Evolutionary conservation across 2,329 filamentous ascomycete genomes (phyloP), one percentile per base, ranked within the genome.

Genomic region (Knoxdaviesia proteae): DNA sequence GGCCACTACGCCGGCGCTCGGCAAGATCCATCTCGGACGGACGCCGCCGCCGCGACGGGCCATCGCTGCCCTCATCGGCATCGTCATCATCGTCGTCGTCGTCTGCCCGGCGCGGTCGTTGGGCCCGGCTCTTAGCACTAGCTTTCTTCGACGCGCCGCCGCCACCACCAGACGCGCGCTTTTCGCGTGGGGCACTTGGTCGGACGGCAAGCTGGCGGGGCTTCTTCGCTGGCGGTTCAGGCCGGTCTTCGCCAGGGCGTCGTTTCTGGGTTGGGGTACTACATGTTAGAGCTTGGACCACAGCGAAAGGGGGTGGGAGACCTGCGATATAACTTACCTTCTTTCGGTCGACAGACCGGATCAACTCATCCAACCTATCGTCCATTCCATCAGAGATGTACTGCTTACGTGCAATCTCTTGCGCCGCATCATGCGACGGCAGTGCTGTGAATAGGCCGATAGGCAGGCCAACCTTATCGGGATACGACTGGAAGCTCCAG

Each of bases 401-500:
- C 45, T 80, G 78, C 64, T 80, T 92, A 56, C 84, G 78, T 0
- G 87, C 84, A 53, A 94, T 86, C 52, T 83, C 74, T 53, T 90
- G 81, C 1, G 87, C 87, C 40, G 76, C 71, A 32, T 79, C 73
- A 52, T 92, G 86, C 47, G 73, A 83, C 20, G 77, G 71, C 48
- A 96, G 69, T 4, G 75, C 67, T 10, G 70, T 69, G 57, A 90
- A 96, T 10, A 96, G 68, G 1, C 80, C 80, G 32, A 74, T 71
- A 0, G 90, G 87, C 45, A 96, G 62, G 10, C 81, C 77, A 46
- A 90, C 71, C 59, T 92, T 92, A 38, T 73, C 76, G 0, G 86
- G 74, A 57, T 79, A 92, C 1, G 82, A 79, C 54, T 90, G 81
- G 54, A 96, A 79, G 37, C 73, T 78, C 79, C 88, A 94, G 37